Base-by-base conservation (phyloP, 2,329 filamentous ascomycete genomes). In the Penicillium rolfsii region DNA sequence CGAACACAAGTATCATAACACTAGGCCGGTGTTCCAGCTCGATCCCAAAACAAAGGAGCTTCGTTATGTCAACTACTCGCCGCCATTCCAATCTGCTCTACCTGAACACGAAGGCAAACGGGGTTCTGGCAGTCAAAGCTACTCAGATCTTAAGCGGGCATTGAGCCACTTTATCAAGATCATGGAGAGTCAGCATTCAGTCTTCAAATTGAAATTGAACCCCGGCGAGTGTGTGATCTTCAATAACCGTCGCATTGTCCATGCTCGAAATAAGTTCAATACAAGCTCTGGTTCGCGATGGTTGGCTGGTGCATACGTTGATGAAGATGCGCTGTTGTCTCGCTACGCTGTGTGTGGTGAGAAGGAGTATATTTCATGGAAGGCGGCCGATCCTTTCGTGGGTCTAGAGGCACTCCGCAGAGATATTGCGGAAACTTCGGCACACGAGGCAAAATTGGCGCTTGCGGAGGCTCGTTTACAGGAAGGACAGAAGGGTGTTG, bases 191-290 rank as follows among this genome's bases (percentile, higher is more conserved):
- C 72, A 79, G 4, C 85, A 85, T 5, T 50, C 48, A 61, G 76
- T 92, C 56, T 89, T 89, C 71, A 84, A 94, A 79, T 82, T 89
- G 60, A 89, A 89, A 76, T 81, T 97, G 75, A 80, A 87, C 57
- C 87, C 90, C 4, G 95, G 94, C 3, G 91, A 97, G 71, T 96
- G 92, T 73, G 93, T 93, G 12, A 83, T 99, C n/a, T 98, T 99
- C 73, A 89, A 96, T 74, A 98, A 98, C 73, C 79, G 87, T 61
- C 84, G 94, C 19, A 83, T 96, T n/a, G 76, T 96, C 72, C 95
- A 98, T 79, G 94, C 93, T 0, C 83, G 95, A 4, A 84, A 82
- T 16, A 85, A 87, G 33, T 98, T 98, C 76, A 87, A 94, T 60
- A 71, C 73, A 22, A 61, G 59, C 3, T 82, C 83, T 6, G 91